These are phyloP conservation scores for Perkinsus marinus DNA, from an alignment of 169 alveolate species.

Conservation along the genomic window DNA sequence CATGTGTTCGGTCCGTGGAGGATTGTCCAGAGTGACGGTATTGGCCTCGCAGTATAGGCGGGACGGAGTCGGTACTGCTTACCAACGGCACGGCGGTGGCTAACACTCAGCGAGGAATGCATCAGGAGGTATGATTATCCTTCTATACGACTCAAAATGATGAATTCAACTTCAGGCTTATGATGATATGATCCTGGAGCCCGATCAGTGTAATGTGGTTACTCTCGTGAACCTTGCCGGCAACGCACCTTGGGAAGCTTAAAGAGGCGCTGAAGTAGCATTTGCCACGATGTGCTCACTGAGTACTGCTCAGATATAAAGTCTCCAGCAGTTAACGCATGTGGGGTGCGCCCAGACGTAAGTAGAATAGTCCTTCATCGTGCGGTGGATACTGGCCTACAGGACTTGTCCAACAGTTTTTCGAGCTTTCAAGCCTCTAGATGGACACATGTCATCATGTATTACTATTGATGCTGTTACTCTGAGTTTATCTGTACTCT, in stretches of 20 bases:
- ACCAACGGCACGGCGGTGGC: not conserved
- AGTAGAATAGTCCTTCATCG: not conserved
- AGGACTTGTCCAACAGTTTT: not conserved
- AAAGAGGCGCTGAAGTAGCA: not conserved
- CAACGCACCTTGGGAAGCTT: not conserved
- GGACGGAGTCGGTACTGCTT: not conserved
- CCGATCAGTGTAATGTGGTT: not conserved
- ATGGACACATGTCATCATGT: not conserved
- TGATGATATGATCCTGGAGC: not conserved
- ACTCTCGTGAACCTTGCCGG: not conserved
- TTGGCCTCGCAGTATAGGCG: not conserved
- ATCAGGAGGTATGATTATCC: not conserved
- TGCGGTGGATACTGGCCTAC: not conserved
- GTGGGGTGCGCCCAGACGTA: not conserved
- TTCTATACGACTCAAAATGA: no score
- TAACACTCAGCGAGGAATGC: not conserved
- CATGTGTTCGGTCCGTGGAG: no score
- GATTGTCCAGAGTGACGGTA: not conserved
- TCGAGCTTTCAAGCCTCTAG: not conserved
- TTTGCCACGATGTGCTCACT: no score
- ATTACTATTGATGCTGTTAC: no score
- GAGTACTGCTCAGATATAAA: not conserved
- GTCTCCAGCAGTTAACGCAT: not conserved
- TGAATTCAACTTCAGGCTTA: not conserved
- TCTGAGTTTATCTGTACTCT: no score